phyloP scores from a whole-genome alignment of 768 basidiomycete genomes.

The Hygrocybe coccinea region DNA sequence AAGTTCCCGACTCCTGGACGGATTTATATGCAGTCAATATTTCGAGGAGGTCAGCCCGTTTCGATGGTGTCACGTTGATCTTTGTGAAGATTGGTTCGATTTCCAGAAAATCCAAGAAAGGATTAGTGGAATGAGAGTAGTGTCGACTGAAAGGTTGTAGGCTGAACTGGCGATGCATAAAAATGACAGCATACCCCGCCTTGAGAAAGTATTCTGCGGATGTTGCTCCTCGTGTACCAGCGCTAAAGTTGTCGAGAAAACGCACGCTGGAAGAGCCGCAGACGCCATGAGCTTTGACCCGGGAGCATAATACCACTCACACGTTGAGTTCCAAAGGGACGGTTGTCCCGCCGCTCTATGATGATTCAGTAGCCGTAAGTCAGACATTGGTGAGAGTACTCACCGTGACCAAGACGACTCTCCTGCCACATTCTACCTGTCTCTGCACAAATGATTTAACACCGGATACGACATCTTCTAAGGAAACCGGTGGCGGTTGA shows the following conservation, averaged over 20 bases:
- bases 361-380: conserved; percentile 8
- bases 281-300: not conserved
- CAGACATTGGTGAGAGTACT: conserved; percentile 27
- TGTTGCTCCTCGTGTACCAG: conserved; percentile 95
- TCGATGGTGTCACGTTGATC: conserved; percentile 63
- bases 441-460: conserved; percentile 66
- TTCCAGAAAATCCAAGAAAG: conserved; percentile 92
- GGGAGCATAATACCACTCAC: conserved; percentile 47
- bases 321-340: conserved; percentile 98
- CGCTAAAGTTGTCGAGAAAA: conserved; percentile 98
- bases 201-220: conserved; percentile 97
- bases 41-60: conserved; percentile 60
- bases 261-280: conserved; percentile 66
- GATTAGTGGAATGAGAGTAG: conserved; percentile 97
- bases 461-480: conserved; percentile 60
- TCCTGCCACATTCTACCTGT: conserved; percentile 60
- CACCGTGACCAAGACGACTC: conserved; percentile 93
- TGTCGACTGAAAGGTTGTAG: conserved; percentile 96
- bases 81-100: conserved; percentile 38
- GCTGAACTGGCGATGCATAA: conserved; percentile 97
- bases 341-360: conserved; percentile 94
- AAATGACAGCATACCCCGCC: conserved; percentile 94
- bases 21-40: conserved; percentile 77
- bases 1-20: conserved; percentile 65
- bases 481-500: conserved; percentile 69